phyloP scores from a whole-genome alignment of 2,329 filamentous ascomycete genomes.

The Aspergillus fumigatiaffinis region DNA sequence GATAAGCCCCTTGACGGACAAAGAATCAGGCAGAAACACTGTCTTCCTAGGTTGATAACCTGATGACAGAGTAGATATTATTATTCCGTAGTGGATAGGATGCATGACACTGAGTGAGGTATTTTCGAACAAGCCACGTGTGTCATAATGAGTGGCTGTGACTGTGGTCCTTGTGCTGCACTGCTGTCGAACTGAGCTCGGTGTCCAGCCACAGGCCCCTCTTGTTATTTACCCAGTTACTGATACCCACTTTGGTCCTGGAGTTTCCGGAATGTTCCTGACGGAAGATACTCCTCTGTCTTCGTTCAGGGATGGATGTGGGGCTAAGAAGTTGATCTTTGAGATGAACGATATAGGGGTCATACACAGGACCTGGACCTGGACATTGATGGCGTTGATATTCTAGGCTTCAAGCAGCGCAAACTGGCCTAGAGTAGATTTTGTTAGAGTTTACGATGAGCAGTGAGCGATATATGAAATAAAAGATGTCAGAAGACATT shows the following conservation, averaged over 20 bases:
- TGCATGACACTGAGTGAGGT: neutral
- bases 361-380: neutral
- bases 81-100: neutral
- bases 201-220: slow-evolving; percentile 4
- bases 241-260: neutral
- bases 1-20: neutral
- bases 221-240: neutral
- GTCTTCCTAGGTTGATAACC: no score
- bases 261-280: neutral
- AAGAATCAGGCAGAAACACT: neutral
- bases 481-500: neutral
- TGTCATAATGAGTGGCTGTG: slow-evolving; percentile 11
- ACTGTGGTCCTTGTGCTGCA: neutral
- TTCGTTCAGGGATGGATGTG: neutral
- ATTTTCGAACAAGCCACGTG: slow-evolving; percentile 9
- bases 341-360: neutral
- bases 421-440: neutral
- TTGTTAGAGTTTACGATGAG: no score
- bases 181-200: neutral
- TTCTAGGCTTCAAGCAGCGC: neutral
- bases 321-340: neutral
- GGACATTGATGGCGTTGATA: neutral
- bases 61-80: neutral
- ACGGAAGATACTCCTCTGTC: neutral
- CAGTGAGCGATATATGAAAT: neutral